A percentile compares a stretch with the other conserved stretches of the same genome.
Evolutionary conservation across 805 yeast genomes (phyloP).

Genomic region (Nakazawaea wickerhamii): DNA sequence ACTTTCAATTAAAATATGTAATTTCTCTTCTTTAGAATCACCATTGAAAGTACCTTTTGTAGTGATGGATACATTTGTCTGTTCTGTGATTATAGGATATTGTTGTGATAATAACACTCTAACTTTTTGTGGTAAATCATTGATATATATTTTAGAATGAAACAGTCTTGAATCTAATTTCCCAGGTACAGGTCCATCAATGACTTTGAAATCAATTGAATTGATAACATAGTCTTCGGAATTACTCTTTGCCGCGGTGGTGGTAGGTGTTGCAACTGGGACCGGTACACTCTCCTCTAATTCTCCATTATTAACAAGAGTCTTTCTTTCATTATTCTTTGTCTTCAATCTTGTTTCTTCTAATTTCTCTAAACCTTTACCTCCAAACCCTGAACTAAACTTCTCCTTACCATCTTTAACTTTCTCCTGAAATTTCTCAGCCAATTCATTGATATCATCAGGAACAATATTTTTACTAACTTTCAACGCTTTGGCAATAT

Average conservation of each 20-base stretch:
- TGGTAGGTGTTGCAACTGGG: slow-evolving; percentile 16
- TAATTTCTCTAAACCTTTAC: slow-evolving; percentile 79
- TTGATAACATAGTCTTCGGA: slow-evolving; percentile 21
- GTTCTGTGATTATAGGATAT: slow-evolving; percentile 61
- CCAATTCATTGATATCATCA: slow-evolving; percentile 41
- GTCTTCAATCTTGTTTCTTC: slow-evolving; percentile 55
- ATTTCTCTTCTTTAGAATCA: slow-evolving; percentile 57
- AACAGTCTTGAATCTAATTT: slow-evolving; percentile 23
- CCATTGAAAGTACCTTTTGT: slow-evolving; percentile 68
- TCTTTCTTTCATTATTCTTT: slow-evolving; percentile 42
- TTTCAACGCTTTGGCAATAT: slow-evolving; percentile 63
- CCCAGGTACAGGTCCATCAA: slow-evolving; percentile 14
- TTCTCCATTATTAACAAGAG: slow-evolving; percentile 38
- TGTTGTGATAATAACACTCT: slow-evolving; percentile 71
- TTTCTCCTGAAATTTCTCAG: slow-evolving; percentile 50
- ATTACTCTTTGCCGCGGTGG: slow-evolving; percentile 20
- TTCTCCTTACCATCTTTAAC: slow-evolving; percentile 60
- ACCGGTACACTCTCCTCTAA: slow-evolving; percentile 14
- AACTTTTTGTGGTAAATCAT: slow-evolving; percentile 78
- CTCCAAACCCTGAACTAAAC: slow-evolving; percentile 81
- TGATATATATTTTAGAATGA: slow-evolving; percentile 69
- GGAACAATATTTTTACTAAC: slow-evolving; percentile 54
- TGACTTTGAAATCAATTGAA: slow-evolving; percentile 10
- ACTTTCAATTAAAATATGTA: slow-evolving; percentile 77
- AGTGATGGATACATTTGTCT: slow-evolving; percentile 72